Conservation (phyloP, 2,329 filamentous ascomycete genomes). For the Claviceps sp. region DNA sequence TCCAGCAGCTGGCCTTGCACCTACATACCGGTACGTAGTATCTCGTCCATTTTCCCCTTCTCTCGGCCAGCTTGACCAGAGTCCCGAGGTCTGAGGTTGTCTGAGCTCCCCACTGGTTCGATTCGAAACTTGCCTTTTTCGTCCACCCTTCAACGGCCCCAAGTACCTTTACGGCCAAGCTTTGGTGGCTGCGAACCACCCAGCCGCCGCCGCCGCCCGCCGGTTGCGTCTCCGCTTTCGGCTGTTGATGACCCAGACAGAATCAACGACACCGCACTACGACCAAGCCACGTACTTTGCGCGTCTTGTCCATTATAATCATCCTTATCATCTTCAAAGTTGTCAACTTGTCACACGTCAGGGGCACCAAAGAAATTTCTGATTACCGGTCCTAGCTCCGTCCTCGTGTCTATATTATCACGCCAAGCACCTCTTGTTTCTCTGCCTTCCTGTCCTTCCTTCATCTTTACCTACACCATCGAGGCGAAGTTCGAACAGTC, state of each 20-base stretch:
- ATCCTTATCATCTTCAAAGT: background rate
- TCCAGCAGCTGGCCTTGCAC: background rate
- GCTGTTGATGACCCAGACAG: conserved; percentile 6
- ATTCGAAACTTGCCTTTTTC: background rate
- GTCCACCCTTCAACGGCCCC: background rate
- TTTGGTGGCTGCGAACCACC: background rate
- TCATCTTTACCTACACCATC: background rate
- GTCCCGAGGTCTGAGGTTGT: background rate
- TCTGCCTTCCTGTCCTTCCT: background rate
- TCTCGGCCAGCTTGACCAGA: background rate
- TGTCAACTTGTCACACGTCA: conserved; percentile 2
- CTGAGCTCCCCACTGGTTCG: background rate
- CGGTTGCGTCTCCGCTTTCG: conserved; percentile 9
- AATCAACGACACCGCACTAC: conserved; percentile 5
- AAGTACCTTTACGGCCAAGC: conserved; percentile 1
- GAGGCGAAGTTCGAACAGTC: background rate
- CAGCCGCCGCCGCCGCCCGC: conserved; percentile 4
- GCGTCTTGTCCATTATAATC: background rate
- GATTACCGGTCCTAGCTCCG: too few relatives aligned
- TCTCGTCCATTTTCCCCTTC: background rate
- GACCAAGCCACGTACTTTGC: conserved; percentile 2
- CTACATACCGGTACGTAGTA: background rate
- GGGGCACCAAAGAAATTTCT: background rate
- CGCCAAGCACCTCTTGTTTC: background rate
- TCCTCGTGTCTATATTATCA: background rate